Percentiles rank a stretch among this genome's conserved stretches.
Conservation (phyloP, 768 basidiomycete species). For the Podaxis sp. region DNA sequence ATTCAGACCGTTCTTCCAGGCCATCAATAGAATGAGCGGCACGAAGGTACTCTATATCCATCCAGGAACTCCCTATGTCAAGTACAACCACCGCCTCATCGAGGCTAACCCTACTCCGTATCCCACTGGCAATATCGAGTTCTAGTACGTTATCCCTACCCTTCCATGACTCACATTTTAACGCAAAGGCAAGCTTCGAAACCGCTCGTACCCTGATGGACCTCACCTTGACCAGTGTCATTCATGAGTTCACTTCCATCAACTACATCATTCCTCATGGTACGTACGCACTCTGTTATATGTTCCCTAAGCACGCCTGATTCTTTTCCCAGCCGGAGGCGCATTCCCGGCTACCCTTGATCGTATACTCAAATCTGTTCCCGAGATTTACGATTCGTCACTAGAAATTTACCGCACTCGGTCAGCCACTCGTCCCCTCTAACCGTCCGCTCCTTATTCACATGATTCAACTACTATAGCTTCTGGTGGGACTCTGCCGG, state of each 20-base stretch:
- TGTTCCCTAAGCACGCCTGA: background rate
- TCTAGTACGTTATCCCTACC: slow-evolving; percentile 23
- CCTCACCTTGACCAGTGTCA: slow-evolving; percentile 25
- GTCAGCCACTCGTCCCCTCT: slow-evolving; percentile 11
- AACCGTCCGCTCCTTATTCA: background rate
- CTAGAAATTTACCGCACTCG: slow-evolving; percentile 30
- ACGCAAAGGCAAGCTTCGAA: slow-evolving; percentile 23
- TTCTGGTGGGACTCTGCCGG: slow-evolving; percentile 40
- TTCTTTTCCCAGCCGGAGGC: slow-evolving; percentile 25
- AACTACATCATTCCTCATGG: slow-evolving; percentile 35
- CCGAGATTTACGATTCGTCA: slow-evolving; percentile 31
- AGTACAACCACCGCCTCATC: slow-evolving; percentile 23
- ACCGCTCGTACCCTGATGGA: slow-evolving; percentile 32
- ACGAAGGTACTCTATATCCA: slow-evolving; percentile 31
- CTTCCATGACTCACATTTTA: background rate
- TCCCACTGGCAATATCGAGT: slow-evolving; percentile 32
- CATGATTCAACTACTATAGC: slow-evolving; percentile 6
- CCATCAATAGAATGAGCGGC: slow-evolving; percentile 26
- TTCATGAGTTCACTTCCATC: slow-evolving; percentile 33
- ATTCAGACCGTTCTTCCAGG: slow-evolving; percentile 30
- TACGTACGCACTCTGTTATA: slow-evolving; percentile 18
- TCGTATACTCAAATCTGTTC: slow-evolving; percentile 30
- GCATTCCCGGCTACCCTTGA: slow-evolving; percentile 34
- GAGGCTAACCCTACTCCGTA: slow-evolving; percentile 34
- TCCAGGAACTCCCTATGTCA: slow-evolving; percentile 29